Base-by-base conservation (phyloP, 495 filamentous ascomycete genomes). In the Hypoxylon fuscum region DNA sequence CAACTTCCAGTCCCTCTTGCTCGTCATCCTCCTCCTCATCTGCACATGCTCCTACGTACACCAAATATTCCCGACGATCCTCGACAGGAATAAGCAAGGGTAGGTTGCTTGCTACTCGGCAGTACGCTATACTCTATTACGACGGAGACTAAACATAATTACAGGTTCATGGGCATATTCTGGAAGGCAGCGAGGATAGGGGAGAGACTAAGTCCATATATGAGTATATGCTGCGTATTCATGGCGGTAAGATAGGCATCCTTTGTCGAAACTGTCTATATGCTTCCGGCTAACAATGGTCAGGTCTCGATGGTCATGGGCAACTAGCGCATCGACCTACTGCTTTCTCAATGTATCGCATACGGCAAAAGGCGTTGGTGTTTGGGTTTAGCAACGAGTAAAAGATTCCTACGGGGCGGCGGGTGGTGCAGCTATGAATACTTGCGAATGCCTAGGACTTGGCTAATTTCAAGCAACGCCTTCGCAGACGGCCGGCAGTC, bases 151-250 rank as follows among this genome's bases (percentile, higher is more conserved):
- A 44, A 66, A 35, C 15, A 11, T 44, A 11, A 21, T 23, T 48
- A 58, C 70, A 95, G 92, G 18, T 75, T 96, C 11, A 86, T 90
- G 63, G 93, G 93, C 37, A 87, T 95, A 43, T 97, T 98, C 76
- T 98, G 95, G 95, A 98, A 98, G 74, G 95, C 88, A 58, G 95
- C 95, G 25, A 83, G 95, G 59, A 86, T 98, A 69, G 95, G 95
- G 22, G 95, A 98, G 81, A 80, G 95, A 54, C 75, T 98, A 51
- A 97, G 93, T 68, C 96, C 95, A 38, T 98, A 98, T 73, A 91
- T 98, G 55, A 96, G 93, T 77, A 77, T 97, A 68, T 97, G 92
- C 74, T 98, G 96, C 73, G 79, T 97, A 8, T 68, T 91, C 64
- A 98, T 98, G 93, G 96, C 96, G 59, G 95, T 97, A 73, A 43